Base-by-base conservation (phyloP, 2,329 filamentous ascomycete genomes). In the Daldinia eschscholtzii region DNA sequence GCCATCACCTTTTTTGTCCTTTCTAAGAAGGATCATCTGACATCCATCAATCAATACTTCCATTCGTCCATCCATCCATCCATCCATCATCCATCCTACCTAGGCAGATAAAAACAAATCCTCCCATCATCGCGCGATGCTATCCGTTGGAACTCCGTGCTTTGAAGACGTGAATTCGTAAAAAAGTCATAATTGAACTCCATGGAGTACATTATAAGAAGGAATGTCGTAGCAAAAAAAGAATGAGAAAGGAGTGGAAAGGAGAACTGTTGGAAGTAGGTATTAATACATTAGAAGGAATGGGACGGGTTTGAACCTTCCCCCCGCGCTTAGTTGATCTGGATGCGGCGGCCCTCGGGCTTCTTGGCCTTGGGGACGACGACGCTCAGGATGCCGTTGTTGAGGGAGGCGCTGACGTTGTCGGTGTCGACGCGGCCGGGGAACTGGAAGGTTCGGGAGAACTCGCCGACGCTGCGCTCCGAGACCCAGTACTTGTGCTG, bases 361-460 rank as follows among this genome's bases (percentile, higher is more conserved):
- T 87, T 88, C 81, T 85, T 87, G 26, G 87, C 86, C 84, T 92
- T 93, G 57, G 91, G 91, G 18, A 93, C 86, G 28, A 83, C 76
- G 66, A 93, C 84, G 72, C 79, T 87, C 72, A 93, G 82, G 70
- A 92, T 83, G 30, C 91, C 91, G 68, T 92, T 86, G 79, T 88
- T 86, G 73, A 93, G 86, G 61, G 77, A 84, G 57, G 91, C 91
- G 50, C 80, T 83, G 62, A 93, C 90, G 2, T 75, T 80, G 15
- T 89, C 87, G 74, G 88, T 85, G 75, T 92, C 88, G 68, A 93
- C 85, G 30, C 85, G 86, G 59, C 81, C 80, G 0, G 90, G 89
- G 83, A 93, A 93, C 78, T 83, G 87, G 82, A 93, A 93, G 66
- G 84, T 87, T 70, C 91, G 87, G 56, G 87, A 84, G 81, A 93